Percentiles rank a stretch among this genome's conserved stretches.
phyloP scores from a whole-genome alignment of 2,329 filamentous ascomycete genomes.

The Westerdykella ornata region DNA sequence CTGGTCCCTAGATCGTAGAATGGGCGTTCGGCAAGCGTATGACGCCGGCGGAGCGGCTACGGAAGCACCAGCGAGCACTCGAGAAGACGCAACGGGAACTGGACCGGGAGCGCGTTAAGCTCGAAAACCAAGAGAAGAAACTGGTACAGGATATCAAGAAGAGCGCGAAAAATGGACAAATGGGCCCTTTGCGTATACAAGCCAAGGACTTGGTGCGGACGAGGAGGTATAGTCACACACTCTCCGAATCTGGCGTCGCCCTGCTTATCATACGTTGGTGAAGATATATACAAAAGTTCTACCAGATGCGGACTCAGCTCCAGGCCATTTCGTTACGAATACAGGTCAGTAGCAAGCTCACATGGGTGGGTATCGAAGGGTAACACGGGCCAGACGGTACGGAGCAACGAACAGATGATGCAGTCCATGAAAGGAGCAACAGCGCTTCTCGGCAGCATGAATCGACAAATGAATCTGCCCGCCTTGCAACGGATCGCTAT shows the following conservation, averaged over 20 bases:
- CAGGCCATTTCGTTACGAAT: conserved; percentile 93
- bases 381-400: conserved; percentile 63
- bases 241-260: not conserved
- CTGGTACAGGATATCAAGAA: conserved; percentile 94
- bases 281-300: conserved; percentile 96
- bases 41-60: conserved; percentile 85
- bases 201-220: conserved; percentile 95
- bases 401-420: conserved; percentile 99
- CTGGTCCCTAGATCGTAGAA: conserved; percentile 71
- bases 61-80: conserved; percentile 91
- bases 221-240: conserved; percentile 52
- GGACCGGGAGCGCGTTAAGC: conserved; percentile 87
- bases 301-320: conserved; percentile 92
- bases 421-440: conserved; percentile 99
- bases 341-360: conserved; percentile 55
- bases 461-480: conserved; percentile 93
- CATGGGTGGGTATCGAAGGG: conserved; percentile 2
- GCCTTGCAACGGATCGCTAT: conserved; percentile 93
- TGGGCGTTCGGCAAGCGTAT: conserved; percentile 99
- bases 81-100: conserved; percentile 97
- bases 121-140: conserved; percentile 99
- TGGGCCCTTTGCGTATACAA: conserved; percentile 97
- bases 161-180: conserved; percentile 94
- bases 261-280: conserved; percentile 6
- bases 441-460: conserved; percentile 90